A percentile compares a stretch with the other conserved stretches of the same genome.
phyloP scores from a whole-genome alignment of 306 rosid species.

The Mimosa bimucronata region DNA sequence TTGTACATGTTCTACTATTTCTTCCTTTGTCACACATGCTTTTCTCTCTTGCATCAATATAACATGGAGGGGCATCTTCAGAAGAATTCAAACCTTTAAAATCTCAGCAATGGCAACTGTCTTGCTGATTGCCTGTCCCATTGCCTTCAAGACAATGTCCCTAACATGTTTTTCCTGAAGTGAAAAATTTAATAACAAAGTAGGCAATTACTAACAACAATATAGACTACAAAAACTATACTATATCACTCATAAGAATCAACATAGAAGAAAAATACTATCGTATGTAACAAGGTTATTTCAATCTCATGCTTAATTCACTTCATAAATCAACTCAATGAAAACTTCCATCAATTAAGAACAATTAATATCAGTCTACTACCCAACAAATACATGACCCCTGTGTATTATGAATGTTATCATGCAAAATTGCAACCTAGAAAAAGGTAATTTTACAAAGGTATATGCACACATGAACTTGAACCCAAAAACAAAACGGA shows the following conservation, averaged over 20 bases:
- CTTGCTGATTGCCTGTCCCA: constrained; percentile 99
- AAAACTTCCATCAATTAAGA: not conserved
- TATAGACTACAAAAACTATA: not conserved
- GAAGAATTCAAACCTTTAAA: constrained; percentile 62
- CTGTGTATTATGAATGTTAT: constrained; percentile 6
- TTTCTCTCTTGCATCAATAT: not conserved
- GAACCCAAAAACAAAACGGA: not conserved
- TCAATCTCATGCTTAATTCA: not conserved
- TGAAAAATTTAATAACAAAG: constrained; percentile 20
- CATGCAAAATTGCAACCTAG: not conserved
- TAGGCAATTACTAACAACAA: constrained; percentile 3
- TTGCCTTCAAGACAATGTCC: constrained; percentile 95
- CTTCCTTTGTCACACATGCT: not conserved
- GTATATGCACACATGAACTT: not conserved
- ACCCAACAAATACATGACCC: not conserved
- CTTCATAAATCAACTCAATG: not conserved
- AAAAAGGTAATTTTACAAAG: not conserved
- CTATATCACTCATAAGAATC: not conserved
- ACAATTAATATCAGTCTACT: not conserved
- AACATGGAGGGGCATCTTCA: constrained; percentile 15
- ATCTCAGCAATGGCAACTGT: constrained; percentile 93
- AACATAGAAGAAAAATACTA: not conserved
- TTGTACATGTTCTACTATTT: not conserved
- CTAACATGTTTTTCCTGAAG: constrained; percentile 76
- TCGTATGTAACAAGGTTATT: not conserved